These are phyloP conservation scores for Xylaria flabelliformis DNA, from an alignment of 495 filamentous ascomycete genomes.

Conservation along the genomic window DNA sequence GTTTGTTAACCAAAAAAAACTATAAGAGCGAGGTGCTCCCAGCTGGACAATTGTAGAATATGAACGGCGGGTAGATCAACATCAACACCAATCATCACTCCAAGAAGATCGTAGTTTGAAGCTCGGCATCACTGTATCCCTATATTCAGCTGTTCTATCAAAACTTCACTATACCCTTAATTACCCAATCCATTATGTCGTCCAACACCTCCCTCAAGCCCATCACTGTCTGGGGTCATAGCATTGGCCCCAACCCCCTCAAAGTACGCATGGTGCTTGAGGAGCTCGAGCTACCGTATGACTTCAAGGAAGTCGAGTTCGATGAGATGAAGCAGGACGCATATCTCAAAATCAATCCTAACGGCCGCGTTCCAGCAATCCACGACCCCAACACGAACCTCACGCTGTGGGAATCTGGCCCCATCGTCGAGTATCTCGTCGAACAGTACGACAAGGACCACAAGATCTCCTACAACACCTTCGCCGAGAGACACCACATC, in stretches of 20 bases:
- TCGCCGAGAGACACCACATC: conserved; percentile 28
- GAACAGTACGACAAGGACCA: conserved; percentile 68
- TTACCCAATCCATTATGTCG: conserved; percentile 8
- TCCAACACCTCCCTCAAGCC: conserved; percentile 30
- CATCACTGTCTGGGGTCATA: conserved; percentile 39
- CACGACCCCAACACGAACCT: conserved; percentile 63
- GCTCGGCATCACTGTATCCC: no score
- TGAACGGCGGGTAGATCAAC: not conserved
- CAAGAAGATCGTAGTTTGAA: not conserved
- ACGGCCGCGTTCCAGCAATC: conserved; percentile 64
- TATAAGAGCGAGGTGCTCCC: conserved; percentile 4
- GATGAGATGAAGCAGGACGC: conserved; percentile 54
- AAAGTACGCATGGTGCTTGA: conserved; percentile 68
- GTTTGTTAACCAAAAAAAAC: not conserved
- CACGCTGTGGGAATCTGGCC: conserved; percentile 73
- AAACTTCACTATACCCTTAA: not conserved
- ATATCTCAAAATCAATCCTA: conserved; percentile 66
- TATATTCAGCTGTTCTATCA: not conserved
- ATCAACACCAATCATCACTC: not conserved
- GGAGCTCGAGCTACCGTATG: conserved; percentile 64
- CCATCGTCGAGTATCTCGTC: conserved; percentile 69
- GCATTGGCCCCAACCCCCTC: conserved; percentile 65
- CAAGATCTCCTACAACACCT: conserved; percentile 57
- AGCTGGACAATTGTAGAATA: not conserved
- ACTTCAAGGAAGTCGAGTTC: conserved; percentile 38